phyloP scores from a whole-genome alignment of 1,284 basidiomycete species.

The Sanghuangporus sanghuang region DNA sequence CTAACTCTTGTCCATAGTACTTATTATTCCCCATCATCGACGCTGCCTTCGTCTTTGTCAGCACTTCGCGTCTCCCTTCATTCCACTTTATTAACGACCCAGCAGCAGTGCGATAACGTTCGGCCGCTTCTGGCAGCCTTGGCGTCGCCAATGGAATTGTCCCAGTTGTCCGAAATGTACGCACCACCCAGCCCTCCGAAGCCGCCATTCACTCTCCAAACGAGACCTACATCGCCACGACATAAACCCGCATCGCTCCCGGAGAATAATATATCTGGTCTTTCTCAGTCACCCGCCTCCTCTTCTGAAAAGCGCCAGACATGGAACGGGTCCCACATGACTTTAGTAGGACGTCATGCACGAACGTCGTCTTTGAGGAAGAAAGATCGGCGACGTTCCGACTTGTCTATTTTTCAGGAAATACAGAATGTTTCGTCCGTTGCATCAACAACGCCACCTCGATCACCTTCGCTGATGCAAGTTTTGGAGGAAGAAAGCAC shows the following conservation, averaged over 20 bases:
- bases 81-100: constrained; percentile 65
- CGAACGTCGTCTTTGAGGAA: constrained; percentile 6
- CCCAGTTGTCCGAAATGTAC: constrained; percentile 79
- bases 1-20: constrained; percentile 6
- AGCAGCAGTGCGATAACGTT: constrained; percentile 73
- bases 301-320: constrained; percentile 55
- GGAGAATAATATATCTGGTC: constrained; percentile 22
- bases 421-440: constrained; percentile 5
- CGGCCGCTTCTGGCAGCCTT: constrained; percentile 71
- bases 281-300: constrained; percentile 20
- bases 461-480: constrained; percentile 24
- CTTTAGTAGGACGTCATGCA: constrained; percentile 37
- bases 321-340: constrained; percentile 64
- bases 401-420: constrained; percentile 42
- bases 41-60: constrained; percentile 47
- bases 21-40: constrained; percentile 15
- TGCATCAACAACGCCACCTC: constrained; percentile 24
- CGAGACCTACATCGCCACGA: constrained; percentile 41
- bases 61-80: constrained; percentile 63
- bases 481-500: constrained; percentile 19
- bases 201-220: constrained; percentile 29
- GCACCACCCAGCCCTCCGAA: constrained; percentile 64
- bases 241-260: constrained; percentile 24
- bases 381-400: constrained; percentile 45
- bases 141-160: constrained; percentile 59